A percentile compares a stretch with the other conserved stretches of the same genome.
Conservation (phyloP, 805 yeast genomes). For the Candida vartiovaarae region DNA sequence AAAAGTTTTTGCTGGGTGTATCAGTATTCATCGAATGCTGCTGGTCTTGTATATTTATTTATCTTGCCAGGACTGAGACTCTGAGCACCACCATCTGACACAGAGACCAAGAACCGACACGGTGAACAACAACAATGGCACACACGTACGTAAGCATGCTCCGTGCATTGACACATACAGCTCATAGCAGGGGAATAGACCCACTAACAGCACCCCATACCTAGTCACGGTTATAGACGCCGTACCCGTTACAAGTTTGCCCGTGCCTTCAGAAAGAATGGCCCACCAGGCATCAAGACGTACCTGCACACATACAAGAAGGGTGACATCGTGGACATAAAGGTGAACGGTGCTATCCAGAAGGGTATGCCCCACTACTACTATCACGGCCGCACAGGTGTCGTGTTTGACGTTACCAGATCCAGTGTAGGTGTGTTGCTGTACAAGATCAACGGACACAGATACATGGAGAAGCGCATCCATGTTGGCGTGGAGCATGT, state of each 20-base stretch:
- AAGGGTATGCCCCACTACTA: conserved; percentile 99
- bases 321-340: conserved; percentile 98
- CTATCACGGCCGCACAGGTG: conserved; percentile 99
- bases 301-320: conserved; percentile 95
- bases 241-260: conserved; percentile 99
- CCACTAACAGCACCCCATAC: not conserved
- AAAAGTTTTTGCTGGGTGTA: too few species aligned
- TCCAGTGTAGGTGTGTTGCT: conserved; percentile 93
- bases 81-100: too few species aligned
- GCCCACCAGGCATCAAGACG: conserved; percentile 83
- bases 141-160: conserved; percentile 9
- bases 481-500: conserved; percentile 97
- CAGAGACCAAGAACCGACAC: too few species aligned
- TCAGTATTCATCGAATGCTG: too few species aligned
- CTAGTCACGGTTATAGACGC: conserved; percentile 95
- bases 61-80: too few species aligned
- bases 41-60: too few species aligned
- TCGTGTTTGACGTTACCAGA: conserved; percentile 96
- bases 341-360: conserved; percentile 96
- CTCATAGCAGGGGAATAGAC: not conserved
- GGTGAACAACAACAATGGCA: not conserved
- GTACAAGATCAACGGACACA: conserved; percentile 95
- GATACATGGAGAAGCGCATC: conserved; percentile 96
- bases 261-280: conserved; percentile 95
- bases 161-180: too few species aligned